Evolutionary conservation across 2,329 filamentous ascomycete species (phyloP).

Genomic region (Arthrobotrys entomopaga): DNA sequence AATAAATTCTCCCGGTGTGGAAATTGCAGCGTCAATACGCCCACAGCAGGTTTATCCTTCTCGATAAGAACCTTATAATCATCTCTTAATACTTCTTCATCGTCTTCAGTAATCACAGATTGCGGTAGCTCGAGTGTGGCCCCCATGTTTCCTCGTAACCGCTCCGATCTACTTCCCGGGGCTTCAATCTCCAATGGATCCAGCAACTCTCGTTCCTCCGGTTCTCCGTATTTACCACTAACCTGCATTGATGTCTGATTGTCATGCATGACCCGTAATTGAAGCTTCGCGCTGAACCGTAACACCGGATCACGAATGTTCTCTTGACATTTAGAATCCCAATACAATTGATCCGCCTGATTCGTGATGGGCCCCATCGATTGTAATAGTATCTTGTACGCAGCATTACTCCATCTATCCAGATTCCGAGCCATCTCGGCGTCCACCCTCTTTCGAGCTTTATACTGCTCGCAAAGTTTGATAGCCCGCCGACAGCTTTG

Average conservation of each 20-base stretch:
- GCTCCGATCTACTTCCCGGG: no score
- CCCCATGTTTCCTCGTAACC: no score
- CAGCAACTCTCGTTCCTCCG: not conserved
- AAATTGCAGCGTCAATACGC: no score
- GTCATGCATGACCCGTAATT: not conserved
- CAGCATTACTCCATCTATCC: slow-evolving; percentile 1
- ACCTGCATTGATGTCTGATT: not conserved
- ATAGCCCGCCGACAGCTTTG: slow-evolving; percentile 16
- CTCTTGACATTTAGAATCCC: not conserved
- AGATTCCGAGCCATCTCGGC: not conserved
- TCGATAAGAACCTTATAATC: no score
- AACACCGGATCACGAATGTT: slow-evolving; percentile 1
- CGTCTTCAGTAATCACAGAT: no score
- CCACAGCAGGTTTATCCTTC: no score
- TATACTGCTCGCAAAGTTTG: slow-evolving; percentile 25
- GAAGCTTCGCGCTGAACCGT: not conserved
- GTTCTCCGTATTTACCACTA: not conserved
- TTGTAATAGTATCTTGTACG: slow-evolving; percentile 1
- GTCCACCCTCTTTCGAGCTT: not conserved
- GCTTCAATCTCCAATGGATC: not conserved
- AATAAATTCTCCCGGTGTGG: no score
- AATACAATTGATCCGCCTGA: slow-evolving; percentile 10
- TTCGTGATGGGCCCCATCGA: not conserved
- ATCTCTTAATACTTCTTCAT: no score
- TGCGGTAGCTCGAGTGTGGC: no score